Conservation (phyloP, 306 rosid genomes). For the Urtica urens region DNA sequence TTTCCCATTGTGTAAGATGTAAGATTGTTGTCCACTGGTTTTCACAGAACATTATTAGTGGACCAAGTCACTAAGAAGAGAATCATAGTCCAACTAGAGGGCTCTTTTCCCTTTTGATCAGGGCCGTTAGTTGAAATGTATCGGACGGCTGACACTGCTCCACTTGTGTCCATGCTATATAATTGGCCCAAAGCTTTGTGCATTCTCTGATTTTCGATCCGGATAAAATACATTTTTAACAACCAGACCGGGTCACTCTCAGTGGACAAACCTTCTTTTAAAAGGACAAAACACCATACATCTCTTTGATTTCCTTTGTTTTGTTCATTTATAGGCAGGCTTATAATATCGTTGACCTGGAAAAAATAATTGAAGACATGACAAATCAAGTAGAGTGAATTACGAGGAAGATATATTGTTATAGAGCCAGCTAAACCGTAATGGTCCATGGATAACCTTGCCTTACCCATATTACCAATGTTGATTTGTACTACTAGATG, state of each 20-base stretch:
- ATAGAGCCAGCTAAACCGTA: too few species aligned
- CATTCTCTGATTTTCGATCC: conserved; percentile 12
- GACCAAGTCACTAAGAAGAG: conserved; percentile 10
- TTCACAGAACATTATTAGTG: conserved; percentile 7
- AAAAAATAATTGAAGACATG: conserved; percentile 10
- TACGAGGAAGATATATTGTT: too few species aligned
- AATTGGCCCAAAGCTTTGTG: conserved; percentile 12
- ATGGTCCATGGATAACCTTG: neutral
- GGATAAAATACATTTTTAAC: conserved; percentile 7
- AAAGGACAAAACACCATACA: conserved; percentile 10
- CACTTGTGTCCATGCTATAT: conserved; percentile 15
- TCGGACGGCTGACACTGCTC: conserved; percentile 5
- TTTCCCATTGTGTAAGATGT: conserved; percentile 10
- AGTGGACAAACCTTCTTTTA: conserved; percentile 4
- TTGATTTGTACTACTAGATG: conserved; percentile 44
- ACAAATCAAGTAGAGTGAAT: neutral
- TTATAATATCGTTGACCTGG: conserved; percentile 6
- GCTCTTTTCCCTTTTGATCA: conserved; percentile 9
- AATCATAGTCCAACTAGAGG: conserved; percentile 14
- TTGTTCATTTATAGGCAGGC: too few species aligned
- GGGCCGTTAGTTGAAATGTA: conserved; percentile 12
- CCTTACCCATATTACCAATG: neutral
- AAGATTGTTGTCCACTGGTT: conserved; percentile 12
- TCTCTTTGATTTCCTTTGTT: neutral
- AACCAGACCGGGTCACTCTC: neutral